Percentiles rank a stretch among this genome's conserved stretches.
Conservation (phyloP, 257 asterid genomes). For the Plantago ovata region DNA sequence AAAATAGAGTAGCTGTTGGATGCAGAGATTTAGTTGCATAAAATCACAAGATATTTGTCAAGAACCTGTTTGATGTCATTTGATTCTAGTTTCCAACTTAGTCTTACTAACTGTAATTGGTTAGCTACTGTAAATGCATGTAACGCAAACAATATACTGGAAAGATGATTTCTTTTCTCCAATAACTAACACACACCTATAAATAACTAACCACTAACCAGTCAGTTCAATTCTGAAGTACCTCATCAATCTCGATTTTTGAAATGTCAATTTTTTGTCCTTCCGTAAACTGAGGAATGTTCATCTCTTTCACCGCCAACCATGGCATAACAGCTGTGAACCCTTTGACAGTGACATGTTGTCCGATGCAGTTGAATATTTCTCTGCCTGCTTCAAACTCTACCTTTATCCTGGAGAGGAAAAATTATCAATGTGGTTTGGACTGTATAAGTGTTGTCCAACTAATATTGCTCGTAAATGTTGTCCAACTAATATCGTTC, state of each 20-base stretch:
- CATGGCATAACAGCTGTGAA: slow-evolving; percentile 91
- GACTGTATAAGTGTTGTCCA: not conserved
- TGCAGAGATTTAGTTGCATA: not conserved
- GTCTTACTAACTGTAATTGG: too few relatives aligned
- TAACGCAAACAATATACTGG: too few relatives aligned
- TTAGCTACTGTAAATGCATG: too few relatives aligned
- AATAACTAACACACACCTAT: not conserved
- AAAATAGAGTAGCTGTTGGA: too few relatives aligned
- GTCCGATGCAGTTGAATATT: slow-evolving; percentile 67
- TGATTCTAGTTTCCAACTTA: too few relatives aligned
- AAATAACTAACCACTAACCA: not conserved
- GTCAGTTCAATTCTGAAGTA: slow-evolving; percentile 20
- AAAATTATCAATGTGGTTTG: not conserved
- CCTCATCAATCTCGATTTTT: slow-evolving; percentile 70
- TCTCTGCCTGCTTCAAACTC: slow-evolving; percentile 78
- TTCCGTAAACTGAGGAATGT: slow-evolving; percentile 64
- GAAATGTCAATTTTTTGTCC: slow-evolving; percentile 61
- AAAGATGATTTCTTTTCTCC: too few relatives aligned
- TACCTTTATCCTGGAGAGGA: slow-evolving; percentile 50
- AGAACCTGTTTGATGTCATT: too few relatives aligned
- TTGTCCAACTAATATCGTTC: too few relatives aligned
- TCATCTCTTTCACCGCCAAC: slow-evolving; percentile 72
- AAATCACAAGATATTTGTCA: too few relatives aligned
- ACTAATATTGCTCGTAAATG: not conserved
- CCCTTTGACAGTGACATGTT: slow-evolving; percentile 57